Conservation (phyloP, 2,329 filamentous ascomycete genomes). For the Pseudogymnoascus sp. region DNA sequence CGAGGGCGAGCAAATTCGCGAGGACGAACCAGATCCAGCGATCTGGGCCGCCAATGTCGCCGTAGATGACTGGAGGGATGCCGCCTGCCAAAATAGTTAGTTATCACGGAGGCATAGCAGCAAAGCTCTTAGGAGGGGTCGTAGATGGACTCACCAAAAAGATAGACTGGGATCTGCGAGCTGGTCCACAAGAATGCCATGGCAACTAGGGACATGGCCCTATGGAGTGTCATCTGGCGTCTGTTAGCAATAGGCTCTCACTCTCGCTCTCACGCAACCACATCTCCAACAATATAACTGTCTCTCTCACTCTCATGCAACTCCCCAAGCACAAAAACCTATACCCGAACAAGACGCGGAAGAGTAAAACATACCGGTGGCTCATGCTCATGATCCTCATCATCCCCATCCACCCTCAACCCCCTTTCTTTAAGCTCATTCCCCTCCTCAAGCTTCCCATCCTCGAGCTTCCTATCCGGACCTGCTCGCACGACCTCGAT, state of each 20-base stretch:
- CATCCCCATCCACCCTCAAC: conserved; percentile 38
- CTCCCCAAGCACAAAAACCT: background rate
- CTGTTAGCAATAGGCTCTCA: conserved; percentile 16
- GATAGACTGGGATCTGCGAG: conserved; percentile 48
- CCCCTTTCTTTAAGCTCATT: conserved; percentile 40
- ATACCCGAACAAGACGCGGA: background rate
- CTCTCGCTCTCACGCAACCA: background rate
- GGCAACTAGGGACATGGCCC: conserved; percentile 45
- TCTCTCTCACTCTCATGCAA: background rate
- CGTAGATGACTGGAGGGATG: conserved; percentile 45
- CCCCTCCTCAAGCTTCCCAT: background rate
- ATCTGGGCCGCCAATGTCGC: conserved; percentile 45
- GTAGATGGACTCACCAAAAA: conserved; percentile 32
- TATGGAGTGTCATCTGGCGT: conserved; percentile 33
- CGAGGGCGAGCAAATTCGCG: conserved; percentile 46
- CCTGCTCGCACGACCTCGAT: background rate
- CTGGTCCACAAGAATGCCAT: conserved; percentile 55
- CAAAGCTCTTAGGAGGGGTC: background rate
- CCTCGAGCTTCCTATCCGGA: background rate
- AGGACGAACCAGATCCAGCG: conserved; percentile 31
- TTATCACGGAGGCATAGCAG: background rate
- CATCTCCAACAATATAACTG: background rate
- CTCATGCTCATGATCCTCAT: conserved; percentile 38
- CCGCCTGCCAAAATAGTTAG: conserved; percentile 26
- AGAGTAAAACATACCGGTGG: conserved; percentile 30